Evolutionary conservation across 495 filamentous ascomycete genomes (phyloP).

Genomic region (Echria macrotheca): DNA sequence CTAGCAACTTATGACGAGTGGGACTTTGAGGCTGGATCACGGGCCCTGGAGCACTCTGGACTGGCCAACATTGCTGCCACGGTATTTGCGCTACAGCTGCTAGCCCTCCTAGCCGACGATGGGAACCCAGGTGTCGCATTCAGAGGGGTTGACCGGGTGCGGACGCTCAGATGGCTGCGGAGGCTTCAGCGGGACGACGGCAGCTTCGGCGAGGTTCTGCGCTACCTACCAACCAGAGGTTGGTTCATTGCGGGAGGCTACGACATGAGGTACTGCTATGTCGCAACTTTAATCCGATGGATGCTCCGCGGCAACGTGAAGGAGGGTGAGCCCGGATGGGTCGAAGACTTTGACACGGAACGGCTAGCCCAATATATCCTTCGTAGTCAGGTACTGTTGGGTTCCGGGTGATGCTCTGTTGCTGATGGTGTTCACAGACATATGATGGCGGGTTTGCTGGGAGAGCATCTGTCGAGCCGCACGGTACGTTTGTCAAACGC

Average conservation of each 20-base stretch:
- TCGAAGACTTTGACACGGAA: conserved; percentile 69
- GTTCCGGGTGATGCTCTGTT: background rate
- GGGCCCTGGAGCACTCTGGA: conserved; percentile 56
- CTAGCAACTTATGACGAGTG: conserved; percentile 28
- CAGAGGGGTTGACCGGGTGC: conserved; percentile 55
- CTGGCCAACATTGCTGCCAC: conserved; percentile 80
- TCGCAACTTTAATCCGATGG: conserved; percentile 74
- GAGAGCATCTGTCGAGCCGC: conserved; percentile 75
- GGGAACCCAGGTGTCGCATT: conserved; percentile 41
- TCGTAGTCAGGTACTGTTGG: conserved; percentile 36
- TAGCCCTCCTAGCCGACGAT: conserved; percentile 73
- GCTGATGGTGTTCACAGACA: conserved; percentile 48
- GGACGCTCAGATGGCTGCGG: conserved; percentile 67
- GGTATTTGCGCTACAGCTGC: conserved; percentile 72
- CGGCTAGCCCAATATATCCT: conserved; percentile 65
- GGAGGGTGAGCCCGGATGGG: conserved; percentile 47
- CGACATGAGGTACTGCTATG: conserved; percentile 84
- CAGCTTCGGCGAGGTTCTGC: conserved; percentile 81
- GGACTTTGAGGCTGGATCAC: conserved; percentile 27
- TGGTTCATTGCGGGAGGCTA: conserved; percentile 66
- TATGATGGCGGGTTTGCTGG: conserved; percentile 90
- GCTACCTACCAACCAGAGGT: conserved; percentile 35
- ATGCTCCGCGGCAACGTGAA: conserved; percentile 60
- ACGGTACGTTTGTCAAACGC: conserved; percentile 53
- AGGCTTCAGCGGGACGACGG: conserved; percentile 77